Evolutionary conservation across 2,329 filamentous ascomycete genomes (phyloP).

Genomic region (Grosmannia serpens): DNA sequence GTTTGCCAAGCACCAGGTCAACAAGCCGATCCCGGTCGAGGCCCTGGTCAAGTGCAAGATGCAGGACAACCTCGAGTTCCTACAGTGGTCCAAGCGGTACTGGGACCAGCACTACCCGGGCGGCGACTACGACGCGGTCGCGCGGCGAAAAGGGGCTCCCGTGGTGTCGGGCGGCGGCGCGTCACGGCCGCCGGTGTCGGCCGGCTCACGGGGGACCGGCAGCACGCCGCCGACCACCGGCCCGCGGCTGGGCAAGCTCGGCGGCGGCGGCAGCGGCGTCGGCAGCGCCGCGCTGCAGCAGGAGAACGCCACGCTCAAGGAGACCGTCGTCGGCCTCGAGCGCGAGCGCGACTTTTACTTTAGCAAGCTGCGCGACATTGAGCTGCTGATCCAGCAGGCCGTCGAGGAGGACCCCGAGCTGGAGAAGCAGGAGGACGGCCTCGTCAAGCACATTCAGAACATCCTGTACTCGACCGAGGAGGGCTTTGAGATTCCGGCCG

Average conservation of each 20-base stretch:
- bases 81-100: conserved; percentile 93
- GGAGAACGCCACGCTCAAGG: conserved; percentile 83
- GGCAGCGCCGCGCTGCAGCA: conserved; percentile 63
- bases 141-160: conserved; percentile 67
- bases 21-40: conserved; percentile 83
- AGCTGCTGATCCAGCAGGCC: conserved; percentile 84
- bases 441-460: conserved; percentile 91
- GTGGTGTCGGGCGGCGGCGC: conserved; percentile 30
- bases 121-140: conserved; percentile 87
- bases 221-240: conserved; percentile 53
- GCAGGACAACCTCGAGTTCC: conserved; percentile 99
- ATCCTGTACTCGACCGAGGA: conserved; percentile 97
- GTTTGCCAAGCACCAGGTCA: conserved; percentile 77
- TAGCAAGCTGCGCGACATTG: conserved; percentile 94
- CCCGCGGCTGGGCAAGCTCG: conserved; percentile 32
- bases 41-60: conserved; percentile 95
- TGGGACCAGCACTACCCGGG: conserved; percentile 98
- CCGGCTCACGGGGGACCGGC: conserved; percentile 35
- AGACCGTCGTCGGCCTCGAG: conserved; percentile 89
- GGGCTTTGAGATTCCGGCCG: conserved; percentile 79
- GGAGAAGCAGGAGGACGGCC: conserved; percentile 83
- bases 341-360: conserved; percentile 98
- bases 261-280: conserved; percentile 40
- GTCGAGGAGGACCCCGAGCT: conserved; percentile 87
- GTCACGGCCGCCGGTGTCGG: conserved; percentile 36